A percentile compares a stretch with the other conserved stretches of the same genome.
Evolutionary conservation across 257 asterid species (phyloP).

Genomic region (Jacaranda copaia): DNA sequence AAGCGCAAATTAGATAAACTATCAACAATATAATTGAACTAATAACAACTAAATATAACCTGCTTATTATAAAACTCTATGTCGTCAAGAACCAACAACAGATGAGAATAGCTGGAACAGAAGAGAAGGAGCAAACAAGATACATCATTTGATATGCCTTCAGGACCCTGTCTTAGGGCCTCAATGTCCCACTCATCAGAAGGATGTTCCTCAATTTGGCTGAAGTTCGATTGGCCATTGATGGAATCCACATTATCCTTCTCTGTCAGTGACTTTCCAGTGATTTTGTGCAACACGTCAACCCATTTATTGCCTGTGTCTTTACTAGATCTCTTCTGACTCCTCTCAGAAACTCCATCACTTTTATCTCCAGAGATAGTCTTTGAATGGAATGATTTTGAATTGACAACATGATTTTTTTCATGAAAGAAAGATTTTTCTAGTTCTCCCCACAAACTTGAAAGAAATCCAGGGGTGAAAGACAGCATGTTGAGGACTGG

Average conservation of each 20-base stretch:
- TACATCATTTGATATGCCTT: conserved; percentile 71
- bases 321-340: conserved; percentile 58
- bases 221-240: conserved; percentile 41
- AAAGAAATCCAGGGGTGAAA: conserved; percentile 92
- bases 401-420: conserved; percentile 41
- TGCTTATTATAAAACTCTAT: conserved; percentile 93
- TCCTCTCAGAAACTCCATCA: conserved; percentile 56
- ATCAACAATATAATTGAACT: conserved; percentile 9
- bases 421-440: conserved; percentile 65
- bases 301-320: conserved; percentile 81
- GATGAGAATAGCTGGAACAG: conserved; percentile 89
- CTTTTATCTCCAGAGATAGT: conserved; percentile 45
- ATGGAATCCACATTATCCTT: conserved; percentile 43
- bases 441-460: conserved; percentile 74
- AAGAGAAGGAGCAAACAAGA: conserved; percentile 84
- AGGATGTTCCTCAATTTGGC: conserved; percentile 54
- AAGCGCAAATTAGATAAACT: conserved; percentile 2
- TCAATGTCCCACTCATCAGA: conserved; percentile 79
- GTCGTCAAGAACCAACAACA: conserved; percentile 91
- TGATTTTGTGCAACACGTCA: conserved; percentile 71
- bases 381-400: conserved; percentile 39
- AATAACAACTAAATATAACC: conserved; percentile 52
- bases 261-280: conserved; percentile 65
- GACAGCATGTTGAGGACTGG: conserved; percentile 94
- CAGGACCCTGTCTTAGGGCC: conserved; percentile 78